phyloP scores from a whole-genome alignment of 495 filamentous ascomycete genomes.

The Penicillium antarcticum region DNA sequence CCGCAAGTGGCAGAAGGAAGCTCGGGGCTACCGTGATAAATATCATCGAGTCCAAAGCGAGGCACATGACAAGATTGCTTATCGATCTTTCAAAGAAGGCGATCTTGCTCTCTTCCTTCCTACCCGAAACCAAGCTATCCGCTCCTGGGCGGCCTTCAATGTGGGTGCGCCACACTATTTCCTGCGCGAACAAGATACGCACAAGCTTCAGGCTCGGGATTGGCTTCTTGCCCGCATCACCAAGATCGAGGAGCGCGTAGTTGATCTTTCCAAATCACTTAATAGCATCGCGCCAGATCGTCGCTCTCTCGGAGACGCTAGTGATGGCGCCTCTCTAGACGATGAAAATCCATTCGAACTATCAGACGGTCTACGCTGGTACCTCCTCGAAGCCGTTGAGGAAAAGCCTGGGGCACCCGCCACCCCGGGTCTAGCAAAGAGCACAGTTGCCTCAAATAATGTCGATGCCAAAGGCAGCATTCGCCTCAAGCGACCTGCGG shows the following conservation, averaged over 20 bases:
- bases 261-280: slow-evolving; percentile 81
- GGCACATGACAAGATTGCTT: slow-evolving; percentile 95
- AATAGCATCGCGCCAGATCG: slow-evolving; percentile 54
- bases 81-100: slow-evolving; percentile 91
- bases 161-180: slow-evolving; percentile 96
- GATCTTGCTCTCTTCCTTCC: slow-evolving; percentile 95
- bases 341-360: slow-evolving; percentile 98
- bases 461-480: slow-evolving; percentile 79
- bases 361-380: slow-evolving; percentile 94
- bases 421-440: slow-evolving; percentile 83
- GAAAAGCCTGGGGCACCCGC: slow-evolving; percentile 93
- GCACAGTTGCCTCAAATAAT: slow-evolving; percentile 83
- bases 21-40: slow-evolving; percentile 81
- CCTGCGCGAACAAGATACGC: slow-evolving; percentile 84
- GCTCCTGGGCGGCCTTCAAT: slow-evolving; percentile 98
- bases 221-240: slow-evolving; percentile 94
- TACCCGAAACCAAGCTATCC: slow-evolving; percentile 86
- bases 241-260: slow-evolving; percentile 87
- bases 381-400: slow-evolving; percentile 86
- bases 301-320: slow-evolving; percentile 48
- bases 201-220: slow-evolving; percentile 77
- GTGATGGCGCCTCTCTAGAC: slow-evolving; percentile 63
- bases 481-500: slow-evolving; percentile 51
- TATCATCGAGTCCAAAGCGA: slow-evolving; percentile 81
- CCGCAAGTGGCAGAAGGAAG: slow-evolving; percentile 86